Conservation (phyloP, 1,284 basidiomycete species). For the Ustilago shanxiensis region DNA sequence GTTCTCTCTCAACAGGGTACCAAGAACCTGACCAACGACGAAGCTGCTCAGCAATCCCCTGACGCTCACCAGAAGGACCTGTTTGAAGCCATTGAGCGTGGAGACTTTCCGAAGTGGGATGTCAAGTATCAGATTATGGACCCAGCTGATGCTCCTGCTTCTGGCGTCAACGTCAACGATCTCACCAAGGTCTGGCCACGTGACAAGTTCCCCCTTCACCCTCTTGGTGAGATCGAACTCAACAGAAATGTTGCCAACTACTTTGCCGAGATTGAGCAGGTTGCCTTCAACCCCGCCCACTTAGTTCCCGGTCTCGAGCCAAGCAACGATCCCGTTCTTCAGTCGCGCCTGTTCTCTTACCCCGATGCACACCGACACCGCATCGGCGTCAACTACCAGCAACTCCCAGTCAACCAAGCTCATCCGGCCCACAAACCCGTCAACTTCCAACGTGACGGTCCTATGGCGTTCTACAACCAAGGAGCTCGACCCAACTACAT, state of each 20-base stretch:
- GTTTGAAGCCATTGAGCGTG: constrained; percentile 61
- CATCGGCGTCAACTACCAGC: constrained; percentile 66
- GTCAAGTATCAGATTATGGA: constrained; percentile 62
- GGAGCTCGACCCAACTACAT: constrained; percentile 57
- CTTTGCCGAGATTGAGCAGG: constrained; percentile 64
- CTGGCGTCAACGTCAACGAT: constrained; percentile 57
- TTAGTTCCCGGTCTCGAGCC: constrained; percentile 60
- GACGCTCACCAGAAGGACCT: constrained; percentile 61
- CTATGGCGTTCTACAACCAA: constrained; percentile 58
- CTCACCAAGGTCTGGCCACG: constrained; percentile 57
- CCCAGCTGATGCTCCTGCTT: constrained; percentile 33
- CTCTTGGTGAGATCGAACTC: constrained; percentile 58
- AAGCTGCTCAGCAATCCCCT: constrained; percentile 45
- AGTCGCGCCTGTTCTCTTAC: constrained; percentile 66
- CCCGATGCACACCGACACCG: constrained; percentile 91
- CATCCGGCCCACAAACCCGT: constrained; percentile 29
- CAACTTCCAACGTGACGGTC: constrained; percentile 60
- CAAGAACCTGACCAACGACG: constrained; percentile 46
- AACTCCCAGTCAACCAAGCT: constrained; percentile 56
- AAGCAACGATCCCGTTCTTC: constrained; percentile 63
- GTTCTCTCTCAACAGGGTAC: constrained; percentile 55
- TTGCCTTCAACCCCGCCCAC: constrained; percentile 58
- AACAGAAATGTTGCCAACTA: constrained; percentile 63
- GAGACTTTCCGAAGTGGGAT: constrained; percentile 65
- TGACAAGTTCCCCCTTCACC: constrained; percentile 56